Base-by-base conservation (phyloP, 495 filamentous ascomycete genomes). In the Glutinoglossum americanum region DNA sequence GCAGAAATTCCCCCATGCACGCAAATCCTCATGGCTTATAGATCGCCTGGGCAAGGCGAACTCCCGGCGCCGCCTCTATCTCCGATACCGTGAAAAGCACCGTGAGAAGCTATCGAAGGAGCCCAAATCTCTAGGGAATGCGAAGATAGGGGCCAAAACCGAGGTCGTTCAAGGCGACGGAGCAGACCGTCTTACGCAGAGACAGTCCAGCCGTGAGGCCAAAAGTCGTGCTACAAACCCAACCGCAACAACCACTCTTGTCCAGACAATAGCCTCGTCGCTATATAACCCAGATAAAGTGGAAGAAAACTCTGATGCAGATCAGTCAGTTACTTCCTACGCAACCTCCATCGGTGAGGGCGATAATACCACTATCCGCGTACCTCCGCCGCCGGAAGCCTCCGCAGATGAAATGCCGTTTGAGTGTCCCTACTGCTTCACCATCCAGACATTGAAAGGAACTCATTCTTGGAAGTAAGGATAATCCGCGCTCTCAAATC, bases 291-390 rank as follows among this genome's bases (percentile, higher is more conserved):
- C 25, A 27, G 3, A 1, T 6, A 2, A 5, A 1, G 54, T 55
- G 23, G 19, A 27, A n/a, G 19, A 28, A 9, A 13, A 13, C n/a
- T 55, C 54, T 35, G 54, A 55, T 2, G 17, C 7, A 17, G 54
- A 13, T 7, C 9, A 4, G 1, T 35, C 54, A 2, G 25, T 37
- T 4, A 55, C 54, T 9, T 55, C 54, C 1, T 55, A 55, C 17
- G 3, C 54, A 3, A 17, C 3, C 7, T 21, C 30, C 23, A 13
- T 2, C 1, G 2, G 3, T 13, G 54, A 17, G 17, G 37, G 37
- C n/a, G 3, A 26, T 70, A 70, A 3, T 62, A 64, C 25, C 60
- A 73, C 32, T 69, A 70, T 5, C 65, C 70, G 23, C 73, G 67
- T 57, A 63, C 59, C 62, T 35, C 57, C 26, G 15, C n/a, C 60